Evolutionary conservation across 2,329 filamentous ascomycete species (phyloP), one percentile per base, ranked within the genome.

Genomic region (Xylaria hypoxylon): DNA sequence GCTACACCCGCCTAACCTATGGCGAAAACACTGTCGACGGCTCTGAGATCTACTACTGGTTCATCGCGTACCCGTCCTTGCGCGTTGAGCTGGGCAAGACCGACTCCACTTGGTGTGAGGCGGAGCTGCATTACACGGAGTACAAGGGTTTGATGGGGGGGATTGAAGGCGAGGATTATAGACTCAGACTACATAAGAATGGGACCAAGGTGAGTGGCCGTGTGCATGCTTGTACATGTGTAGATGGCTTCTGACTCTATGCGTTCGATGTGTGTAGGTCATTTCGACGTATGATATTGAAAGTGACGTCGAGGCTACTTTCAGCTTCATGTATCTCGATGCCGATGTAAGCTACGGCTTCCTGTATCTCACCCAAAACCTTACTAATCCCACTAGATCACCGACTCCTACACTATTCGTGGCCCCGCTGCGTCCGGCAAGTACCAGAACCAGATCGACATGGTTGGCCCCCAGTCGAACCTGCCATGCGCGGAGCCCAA

Each of bases 181-280:
- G 47, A n/a, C 58, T 61, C 17, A 40, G 58, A n/a, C 47, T 61
- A 5, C 58, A 61, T 24, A 61, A 61, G 58, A 61, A 61, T 13
- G 58, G 35, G 35, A 52, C 58, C 28, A n/a, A 22, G 28, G 57
- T 51, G 44, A 28, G 57, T 51, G n/a, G 17, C 24, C 28, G 6
- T 57, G 24, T 22, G 17, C 11, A 44, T 44, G 5, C 17, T 3
- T 22, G 17, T 7, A 33, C 17, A 45, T 19, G 2, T 33, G 11
- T 6, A 33, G 17, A 13, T 45, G 6, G 13, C 5, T 31, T 4
- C 38, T 45, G 24, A 44, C 40, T 55, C 11, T 24, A 19, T 19
- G n/a, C 15, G 15, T 33, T 33, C 15, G 6, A 44, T 31, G 8
- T 22, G 17, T 44, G n/a, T 15, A 59, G 56, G 44, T 11, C 28